phyloP scores from a whole-genome alignment of 1,139 yeast genomes.

The Sugiyamaella castrensis region DNA sequence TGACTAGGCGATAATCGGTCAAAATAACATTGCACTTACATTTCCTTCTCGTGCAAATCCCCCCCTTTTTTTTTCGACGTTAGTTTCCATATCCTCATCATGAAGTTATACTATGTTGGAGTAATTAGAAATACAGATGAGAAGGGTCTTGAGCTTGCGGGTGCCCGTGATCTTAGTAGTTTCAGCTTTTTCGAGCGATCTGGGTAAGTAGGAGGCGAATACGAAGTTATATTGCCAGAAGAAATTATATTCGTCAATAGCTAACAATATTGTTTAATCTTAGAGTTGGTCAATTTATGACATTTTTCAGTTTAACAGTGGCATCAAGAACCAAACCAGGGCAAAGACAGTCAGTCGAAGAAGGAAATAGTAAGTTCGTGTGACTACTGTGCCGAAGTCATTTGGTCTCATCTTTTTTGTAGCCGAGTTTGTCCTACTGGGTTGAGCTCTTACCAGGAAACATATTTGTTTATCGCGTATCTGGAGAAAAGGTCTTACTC shows the following conservation, averaged over 20 bases:
- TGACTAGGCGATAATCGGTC: no score
- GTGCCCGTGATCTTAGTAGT: slow-evolving; percentile 77
- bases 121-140: slow-evolving; percentile 63
- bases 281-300: slow-evolving; percentile 70
- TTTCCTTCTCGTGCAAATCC: no score
- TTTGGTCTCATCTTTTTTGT: neutral
- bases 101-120: slow-evolving; percentile 92
- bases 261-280: neutral
- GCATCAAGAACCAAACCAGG: slow-evolving; percentile 85
- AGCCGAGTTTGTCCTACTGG: neutral
- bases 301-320: slow-evolving; percentile 88
- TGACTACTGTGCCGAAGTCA: neutral
- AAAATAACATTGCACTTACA: no score
- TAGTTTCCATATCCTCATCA: slow-evolving; percentile 29
- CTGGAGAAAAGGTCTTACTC: no score
- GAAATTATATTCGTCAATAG: neutral
- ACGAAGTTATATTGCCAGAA: neutral
- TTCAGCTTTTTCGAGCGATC: slow-evolving; percentile 82
- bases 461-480: neutral
- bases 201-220: slow-evolving; percentile 17
- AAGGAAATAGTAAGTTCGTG: slow-evolving; percentile 50
- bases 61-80: no score
- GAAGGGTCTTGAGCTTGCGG: slow-evolving; percentile 67
- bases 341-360: slow-evolving; percentile 92
- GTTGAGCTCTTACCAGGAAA: neutral